Percentiles rank a stretch among this genome's conserved stretches.
These are phyloP conservation scores for Ceratocystis harringtonii DNA, from an alignment of 2,329 filamentous ascomycete species.

Conservation along the genomic window DNA sequence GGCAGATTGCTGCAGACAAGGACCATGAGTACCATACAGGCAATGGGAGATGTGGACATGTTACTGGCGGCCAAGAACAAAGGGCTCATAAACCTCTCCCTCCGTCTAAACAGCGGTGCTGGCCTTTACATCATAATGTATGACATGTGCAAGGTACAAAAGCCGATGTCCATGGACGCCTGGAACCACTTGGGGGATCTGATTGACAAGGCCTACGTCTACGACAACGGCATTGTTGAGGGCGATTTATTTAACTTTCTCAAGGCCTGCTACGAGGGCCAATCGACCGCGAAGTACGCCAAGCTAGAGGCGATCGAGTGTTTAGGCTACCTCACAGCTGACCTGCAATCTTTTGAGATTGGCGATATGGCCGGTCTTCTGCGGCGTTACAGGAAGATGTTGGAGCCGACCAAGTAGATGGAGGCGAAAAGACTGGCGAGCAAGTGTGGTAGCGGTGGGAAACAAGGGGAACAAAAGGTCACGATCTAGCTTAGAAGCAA, in stretches of 20 bases:
- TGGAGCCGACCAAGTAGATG: too few relatives aligned
- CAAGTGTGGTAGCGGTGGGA: too few relatives aligned
- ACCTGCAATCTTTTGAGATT: neutral
- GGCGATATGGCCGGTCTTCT: neutral
- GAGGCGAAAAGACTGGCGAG: too few relatives aligned
- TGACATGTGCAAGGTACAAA: neutral
- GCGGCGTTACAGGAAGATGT: neutral
- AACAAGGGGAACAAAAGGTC: too few relatives aligned
- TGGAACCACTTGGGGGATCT: neutral
- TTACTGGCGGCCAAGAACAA: neutral
- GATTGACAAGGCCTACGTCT: neutral
- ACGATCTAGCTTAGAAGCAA: too few relatives aligned
- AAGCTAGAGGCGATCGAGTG: neutral
- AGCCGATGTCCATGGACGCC: neutral
- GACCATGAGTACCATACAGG: neutral
- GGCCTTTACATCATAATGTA: neutral
- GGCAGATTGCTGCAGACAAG: neutral
- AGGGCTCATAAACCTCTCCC: neutral
- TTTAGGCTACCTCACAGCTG: neutral
- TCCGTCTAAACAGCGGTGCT: neutral
- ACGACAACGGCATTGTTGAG: neutral
- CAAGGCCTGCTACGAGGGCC: neutral
- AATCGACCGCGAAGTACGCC: neutral
- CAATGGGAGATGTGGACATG: neutral
- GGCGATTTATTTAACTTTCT: neutral